phyloP scores from a whole-genome alignment of 2,329 filamentous ascomycete genomes.

The Curvularia sp. region DNA sequence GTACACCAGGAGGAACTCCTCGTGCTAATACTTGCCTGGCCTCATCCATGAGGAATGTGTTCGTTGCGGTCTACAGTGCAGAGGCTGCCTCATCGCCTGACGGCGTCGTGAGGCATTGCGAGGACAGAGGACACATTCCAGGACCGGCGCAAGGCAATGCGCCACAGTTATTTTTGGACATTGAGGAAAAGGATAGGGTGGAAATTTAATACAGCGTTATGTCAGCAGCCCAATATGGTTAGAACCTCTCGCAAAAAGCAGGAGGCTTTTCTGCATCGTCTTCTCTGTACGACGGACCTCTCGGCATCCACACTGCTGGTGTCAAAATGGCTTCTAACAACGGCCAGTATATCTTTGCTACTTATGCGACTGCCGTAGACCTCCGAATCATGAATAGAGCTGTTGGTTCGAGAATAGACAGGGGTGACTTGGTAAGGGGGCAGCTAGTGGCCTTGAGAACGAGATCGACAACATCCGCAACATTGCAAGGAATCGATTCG shows the following conservation, averaged over 20 bases:
- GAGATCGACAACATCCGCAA: background rate
- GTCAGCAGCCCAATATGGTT: background rate
- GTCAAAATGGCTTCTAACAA: background rate
- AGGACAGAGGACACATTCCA: background rate
- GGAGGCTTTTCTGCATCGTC: background rate
- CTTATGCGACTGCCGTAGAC: background rate
- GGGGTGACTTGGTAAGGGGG: background rate
- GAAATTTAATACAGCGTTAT: background rate
- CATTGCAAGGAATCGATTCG: background rate
- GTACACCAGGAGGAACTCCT: conserved; percentile 6
- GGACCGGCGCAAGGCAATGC: background rate
- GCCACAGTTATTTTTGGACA: background rate
- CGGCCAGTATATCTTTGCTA: background rate
- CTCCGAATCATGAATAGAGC: background rate
- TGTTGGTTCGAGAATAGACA: background rate
- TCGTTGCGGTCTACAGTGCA: background rate
- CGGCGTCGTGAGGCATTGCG: background rate
- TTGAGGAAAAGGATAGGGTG: background rate
- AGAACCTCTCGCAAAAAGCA: background rate
- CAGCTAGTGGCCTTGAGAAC: background rate
- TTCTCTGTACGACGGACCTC: background rate
- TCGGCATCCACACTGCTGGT: background rate
- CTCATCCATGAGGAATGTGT: conserved; percentile 6
- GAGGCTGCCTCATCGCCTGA: background rate
- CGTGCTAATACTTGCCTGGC: conserved; percentile 6